Evolutionary conservation across 179 eudicot species (phyloP).

Genomic region (Monotropa hypopitys): DNA sequence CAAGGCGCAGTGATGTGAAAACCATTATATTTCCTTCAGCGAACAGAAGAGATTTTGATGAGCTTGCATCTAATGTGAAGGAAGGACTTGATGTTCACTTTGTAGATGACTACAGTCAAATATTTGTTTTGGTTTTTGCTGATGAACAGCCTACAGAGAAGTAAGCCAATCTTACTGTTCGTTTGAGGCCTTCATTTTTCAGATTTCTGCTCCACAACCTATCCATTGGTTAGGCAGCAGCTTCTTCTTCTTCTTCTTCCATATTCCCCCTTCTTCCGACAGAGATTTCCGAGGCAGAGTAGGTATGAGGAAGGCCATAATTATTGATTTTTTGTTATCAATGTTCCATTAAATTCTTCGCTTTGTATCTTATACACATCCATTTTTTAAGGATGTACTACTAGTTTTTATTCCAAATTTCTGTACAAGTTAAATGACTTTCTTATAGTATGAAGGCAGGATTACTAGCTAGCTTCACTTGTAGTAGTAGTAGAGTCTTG

Average conservation of each 20-base stretch:
- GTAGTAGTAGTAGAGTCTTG: too few relatives aligned
- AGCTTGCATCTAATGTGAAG: constrained; percentile 79
- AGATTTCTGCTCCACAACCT: neutral
- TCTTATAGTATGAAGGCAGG: too few relatives aligned
- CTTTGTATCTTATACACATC: constrained; percentile 6
- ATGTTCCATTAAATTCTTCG: neutral
- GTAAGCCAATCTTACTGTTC: neutral
- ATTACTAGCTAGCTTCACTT: too few relatives aligned
- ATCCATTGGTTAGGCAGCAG: neutral
- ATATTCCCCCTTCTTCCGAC: neutral
- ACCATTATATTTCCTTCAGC: constrained; percentile 87
- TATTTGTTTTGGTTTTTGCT: constrained; percentile 55
- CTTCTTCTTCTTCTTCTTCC: neutral
- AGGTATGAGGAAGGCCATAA: neutral
- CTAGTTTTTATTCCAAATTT: too few relatives aligned
- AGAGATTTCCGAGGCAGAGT: neutral
- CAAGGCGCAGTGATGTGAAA: constrained; percentile 84
- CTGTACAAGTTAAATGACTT: too few relatives aligned
- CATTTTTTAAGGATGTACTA: too few relatives aligned
- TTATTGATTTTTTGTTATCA: neutral
- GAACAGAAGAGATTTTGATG: constrained; percentile 82
- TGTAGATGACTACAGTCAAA: constrained; percentile 72
- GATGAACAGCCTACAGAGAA: constrained; percentile 20
- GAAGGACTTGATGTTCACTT: constrained; percentile 97
- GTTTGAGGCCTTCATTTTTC: neutral